Conservation (phyloP, 495 filamentous ascomycete species). For the Aspergillus sclerotioniger region DNA sequence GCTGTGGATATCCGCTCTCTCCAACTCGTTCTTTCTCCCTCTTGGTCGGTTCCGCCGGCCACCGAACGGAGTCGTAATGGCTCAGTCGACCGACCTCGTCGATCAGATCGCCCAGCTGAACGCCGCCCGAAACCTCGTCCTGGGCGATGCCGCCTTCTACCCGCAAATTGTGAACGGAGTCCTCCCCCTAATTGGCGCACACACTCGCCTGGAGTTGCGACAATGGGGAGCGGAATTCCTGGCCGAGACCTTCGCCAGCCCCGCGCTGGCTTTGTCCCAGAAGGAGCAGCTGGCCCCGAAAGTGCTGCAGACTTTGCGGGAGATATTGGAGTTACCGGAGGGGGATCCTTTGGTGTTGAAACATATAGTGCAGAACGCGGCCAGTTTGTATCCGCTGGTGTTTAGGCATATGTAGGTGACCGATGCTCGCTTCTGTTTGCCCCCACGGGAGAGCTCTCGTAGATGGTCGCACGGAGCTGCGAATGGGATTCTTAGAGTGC, state of each 20-base stretch:
- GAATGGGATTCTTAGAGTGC: not conserved
- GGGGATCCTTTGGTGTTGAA: constrained; percentile 73
- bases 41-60: constrained; percentile 4
- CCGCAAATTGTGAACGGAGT: constrained; percentile 85
- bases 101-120: constrained; percentile 83
- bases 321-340: constrained; percentile 67
- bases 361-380: constrained; percentile 76
- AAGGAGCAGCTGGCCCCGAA: constrained; percentile 73
- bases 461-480: constrained; percentile 11
- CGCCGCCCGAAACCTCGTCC: constrained; percentile 80
- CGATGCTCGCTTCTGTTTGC: constrained; percentile 13
- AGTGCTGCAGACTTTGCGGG: constrained; percentile 71
- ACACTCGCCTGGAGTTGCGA: constrained; percentile 71
- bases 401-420: constrained; percentile 88
- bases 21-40: not conserved
- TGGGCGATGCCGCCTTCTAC: constrained; percentile 81
- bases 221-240: constrained; percentile 97
- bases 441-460: constrained; percentile 15
- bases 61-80: constrained; percentile 34
- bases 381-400: constrained; percentile 87
- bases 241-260: constrained; percentile 91
- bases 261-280: constrained; percentile 64
- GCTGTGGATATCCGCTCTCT: constrained; percentile 2
- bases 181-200: constrained; percentile 80
- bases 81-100: constrained; percentile 50